Base-by-base conservation (phyloP, 805 yeast species). In the Ogataea ganodermae region DNA sequence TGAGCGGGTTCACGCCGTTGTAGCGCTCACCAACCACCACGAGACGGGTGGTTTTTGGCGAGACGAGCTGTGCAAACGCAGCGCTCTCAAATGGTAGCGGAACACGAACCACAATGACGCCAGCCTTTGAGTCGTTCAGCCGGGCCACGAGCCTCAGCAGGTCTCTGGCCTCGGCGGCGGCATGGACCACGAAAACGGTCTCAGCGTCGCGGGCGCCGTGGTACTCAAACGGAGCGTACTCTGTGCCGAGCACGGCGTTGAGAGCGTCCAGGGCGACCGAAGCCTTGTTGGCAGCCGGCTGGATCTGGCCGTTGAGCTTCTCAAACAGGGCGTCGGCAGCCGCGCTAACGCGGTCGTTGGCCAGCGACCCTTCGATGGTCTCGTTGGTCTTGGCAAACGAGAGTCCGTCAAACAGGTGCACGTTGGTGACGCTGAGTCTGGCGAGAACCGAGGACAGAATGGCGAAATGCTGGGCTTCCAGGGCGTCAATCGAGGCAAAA, bases 321-420 rank as follows among this genome's bases (percentile, higher is more conserved):
- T 64, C 56, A 43, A 62, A 61, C 56, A 82, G 67, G 35, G 68
- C 58, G 40, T 65, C 62, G 58, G 73, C 74, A 44, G 71, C 58
- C 7, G 58, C 49, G 36, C 73, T 69, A 43, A 81, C 56, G 13
- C 73, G 65, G 12, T 68, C 73, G n/a, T 75, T 65, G 6, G 78
- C 64, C 47, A 74, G 60, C 45, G 75, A 72, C 45, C 73, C 67
- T n/a, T 69, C 59, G 52, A 74, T 71, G 48, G 73, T 76, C 54
- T 76, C 70, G 64, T 68, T 73, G 45, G 78, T 75, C 52, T 78
- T 79, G 49, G 79, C 62, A 48, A 79, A 83, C 43, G 81, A 76
- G 12, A 86, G 74, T 27, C 97, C 97, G 65, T 91, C 97, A 63
- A 84, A 89, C 52, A 89, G 73, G 66, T 87, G 83, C 46, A 89